Base-by-base conservation (phyloP, 2,329 filamentous ascomycete species). In the Botrytis hyacinthi region DNA sequence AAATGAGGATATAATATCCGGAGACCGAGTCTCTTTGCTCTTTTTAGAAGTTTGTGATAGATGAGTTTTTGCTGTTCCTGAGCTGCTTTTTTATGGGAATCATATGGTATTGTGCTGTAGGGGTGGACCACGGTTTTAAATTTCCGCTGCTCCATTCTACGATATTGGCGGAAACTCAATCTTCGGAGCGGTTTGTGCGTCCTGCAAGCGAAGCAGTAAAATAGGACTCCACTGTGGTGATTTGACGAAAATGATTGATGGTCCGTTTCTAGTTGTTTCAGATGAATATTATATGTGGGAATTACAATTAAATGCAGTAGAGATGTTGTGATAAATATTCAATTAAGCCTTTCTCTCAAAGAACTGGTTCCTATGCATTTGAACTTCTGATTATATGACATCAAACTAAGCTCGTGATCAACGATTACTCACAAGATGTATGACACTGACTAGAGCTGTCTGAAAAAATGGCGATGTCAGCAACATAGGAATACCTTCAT, bases 301-400 rank as follows among this genome's bases (percentile, higher is more conserved):
- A 29, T 9, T 18, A 8, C 1, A n/a, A 4, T n/a, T 9, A 16
- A 1, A 26, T 2, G 2, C 8, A 0, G 9, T 18, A 22, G 16
- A 12, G 3, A 32, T 44, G 12, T 20, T 9, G 3, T 4, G 2
- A 1, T 8, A 7, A 18, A 20, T 1, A 22, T 44, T 44, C 16
- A 32, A 65, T 42, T 1, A 9, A 46, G 20, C 2, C 1, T 32
- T 44, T 20, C n/a, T 44, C 8, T 29, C 1, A 14, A 22, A n/a
- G 2, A 22, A 4, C n/a, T 48, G 46, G 0, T 26, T 48, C 22
- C 18, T 42, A 20, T n/a, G 8, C 16, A 7, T 63, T 62, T 9
- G 42, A 63, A 10, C 26, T 20, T 44, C 3, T 44, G 7, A 42
- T 1, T 12, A 1, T 44, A 16, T 63, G 40, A 22, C 7, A 32